Evolutionary conservation across 306 rosid genomes (phyloP).

Genomic region (Biancaea sappan): DNA sequence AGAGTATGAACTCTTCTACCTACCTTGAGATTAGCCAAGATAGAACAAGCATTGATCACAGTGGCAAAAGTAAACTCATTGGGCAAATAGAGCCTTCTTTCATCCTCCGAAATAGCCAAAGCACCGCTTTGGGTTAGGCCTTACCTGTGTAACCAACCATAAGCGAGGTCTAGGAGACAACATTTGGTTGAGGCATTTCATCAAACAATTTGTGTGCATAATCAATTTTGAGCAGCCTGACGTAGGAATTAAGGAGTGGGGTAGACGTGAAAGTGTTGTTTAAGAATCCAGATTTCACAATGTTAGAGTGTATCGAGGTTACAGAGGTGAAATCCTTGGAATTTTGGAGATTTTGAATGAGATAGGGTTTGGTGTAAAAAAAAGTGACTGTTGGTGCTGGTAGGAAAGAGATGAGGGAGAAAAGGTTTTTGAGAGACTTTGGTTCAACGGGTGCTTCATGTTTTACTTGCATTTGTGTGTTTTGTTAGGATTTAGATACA

Average conservation of each 20-base stretch:
- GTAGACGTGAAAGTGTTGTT: slow-evolving; percentile 55
- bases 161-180: slow-evolving; percentile 83
- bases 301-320: slow-evolving; percentile 47
- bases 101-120: slow-evolving; percentile 55
- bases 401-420: slow-evolving; percentile 43
- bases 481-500: too few species aligned
- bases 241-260: slow-evolving; percentile 61
- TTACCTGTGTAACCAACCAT: slow-evolving; percentile 57
- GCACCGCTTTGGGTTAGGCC: slow-evolving; percentile 50
- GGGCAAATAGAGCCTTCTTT: slow-evolving; percentile 47
- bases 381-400: slow-evolving; percentile 35
- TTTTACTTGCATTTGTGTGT: too few species aligned
- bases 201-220: slow-evolving; percentile 64
- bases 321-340: slow-evolving; percentile 50
- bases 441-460: slow-evolving; percentile 7
- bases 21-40: slow-evolving; percentile 49
- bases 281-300: slow-evolving; percentile 53
- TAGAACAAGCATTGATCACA: slow-evolving; percentile 69
- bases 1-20: slow-evolving; percentile 63
- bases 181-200: slow-evolving; percentile 61
- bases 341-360: slow-evolving; percentile 50
- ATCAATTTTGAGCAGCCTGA: slow-evolving; percentile 45
- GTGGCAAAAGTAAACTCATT: slow-evolving; percentile 76
- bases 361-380: slow-evolving; percentile 41
- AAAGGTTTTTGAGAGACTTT: slow-evolving; percentile 22